A percentile compares a stretch with the other conserved stretches of the same genome.
These are phyloP conservation scores for Dothideomycetidae sp. DNA, from an alignment of 2,329 filamentous ascomycete species.

Conservation along the genomic window DNA sequence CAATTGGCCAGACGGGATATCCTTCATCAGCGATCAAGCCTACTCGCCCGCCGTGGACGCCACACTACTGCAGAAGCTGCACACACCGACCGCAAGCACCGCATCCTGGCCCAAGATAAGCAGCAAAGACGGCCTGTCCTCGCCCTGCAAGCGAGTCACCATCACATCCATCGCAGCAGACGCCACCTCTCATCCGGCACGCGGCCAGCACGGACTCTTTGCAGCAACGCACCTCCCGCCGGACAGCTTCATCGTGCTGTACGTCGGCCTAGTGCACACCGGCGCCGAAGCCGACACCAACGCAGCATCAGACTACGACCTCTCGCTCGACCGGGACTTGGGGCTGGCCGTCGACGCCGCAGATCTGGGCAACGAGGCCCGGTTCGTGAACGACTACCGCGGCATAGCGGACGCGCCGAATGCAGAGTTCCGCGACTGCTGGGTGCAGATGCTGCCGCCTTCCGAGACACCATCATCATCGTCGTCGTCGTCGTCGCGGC, in stretches of 20 bases:
- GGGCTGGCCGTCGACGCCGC: constrained; percentile 36
- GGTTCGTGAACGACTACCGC: constrained; percentile 41
- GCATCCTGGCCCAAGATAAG: constrained; percentile 15
- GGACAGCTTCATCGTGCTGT: constrained; percentile 34
- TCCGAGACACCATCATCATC: constrained; percentile 18
- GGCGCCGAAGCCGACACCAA: constrained; percentile 30
- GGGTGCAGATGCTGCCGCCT: constrained; percentile 24
- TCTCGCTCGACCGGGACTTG: constrained; percentile 36
- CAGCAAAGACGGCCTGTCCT: constrained; percentile 12
- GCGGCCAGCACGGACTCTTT: constrained; percentile 35
- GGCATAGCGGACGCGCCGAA: constrained; percentile 30
- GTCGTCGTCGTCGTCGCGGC: constrained; percentile 23
- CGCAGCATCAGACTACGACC: constrained; percentile 35
- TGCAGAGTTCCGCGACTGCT: constrained; percentile 25
- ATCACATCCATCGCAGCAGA: constrained; percentile 26
- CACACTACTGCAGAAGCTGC: constrained; percentile 17
- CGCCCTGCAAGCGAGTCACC: constrained; percentile 26
- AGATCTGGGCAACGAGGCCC: constrained; percentile 35
- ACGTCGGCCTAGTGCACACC: constrained; percentile 36
- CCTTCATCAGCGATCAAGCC: constrained; percentile 20
- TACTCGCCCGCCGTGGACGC: constrained; percentile 18
- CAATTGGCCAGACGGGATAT: constrained; percentile 21
- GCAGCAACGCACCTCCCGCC: constrained; percentile 31
- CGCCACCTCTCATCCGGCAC: constrained; percentile 31
- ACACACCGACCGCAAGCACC: constrained; percentile 16